phyloP scores from a whole-genome alignment of 106 monocot species.

The Ottelia alismoides region DNA sequence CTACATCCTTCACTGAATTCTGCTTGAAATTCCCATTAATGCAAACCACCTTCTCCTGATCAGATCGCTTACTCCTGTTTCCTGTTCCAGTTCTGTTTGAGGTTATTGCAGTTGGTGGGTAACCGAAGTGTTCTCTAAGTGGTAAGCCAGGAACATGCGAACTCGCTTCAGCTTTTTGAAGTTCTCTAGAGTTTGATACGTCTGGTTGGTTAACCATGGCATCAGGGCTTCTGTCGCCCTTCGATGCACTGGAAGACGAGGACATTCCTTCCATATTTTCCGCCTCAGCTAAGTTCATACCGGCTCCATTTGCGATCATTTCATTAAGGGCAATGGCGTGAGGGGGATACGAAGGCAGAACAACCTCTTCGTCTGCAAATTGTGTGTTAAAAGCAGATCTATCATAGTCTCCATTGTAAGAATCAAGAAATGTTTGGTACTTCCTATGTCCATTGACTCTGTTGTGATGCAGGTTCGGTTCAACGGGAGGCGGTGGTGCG shows the following conservation, averaged over 20 bases:
- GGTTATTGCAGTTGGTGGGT: conserved; percentile 24
- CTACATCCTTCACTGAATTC: conserved; percentile 40
- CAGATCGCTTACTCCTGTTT: conserved; percentile 50
- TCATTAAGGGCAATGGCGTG: conserved; percentile 19
- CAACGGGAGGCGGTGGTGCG: not conserved
- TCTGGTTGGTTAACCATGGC: conserved; percentile 28
- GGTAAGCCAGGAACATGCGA: conserved; percentile 37
- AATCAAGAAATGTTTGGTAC: conserved; percentile 8
- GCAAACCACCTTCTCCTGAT: conserved; percentile 38
- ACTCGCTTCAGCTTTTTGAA: conserved; percentile 14
- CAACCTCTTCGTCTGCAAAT: conserved; percentile 35
- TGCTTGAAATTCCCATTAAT: conserved; percentile 38
- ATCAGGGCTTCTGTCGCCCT: conserved; percentile 29
- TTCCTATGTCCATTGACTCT: no score
- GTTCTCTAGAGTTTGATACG: conserved; percentile 25
- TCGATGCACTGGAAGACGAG: conserved; percentile 24
- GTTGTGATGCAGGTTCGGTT: no score
- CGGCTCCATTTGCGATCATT: conserved; percentile 21
- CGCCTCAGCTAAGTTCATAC: conserved; percentile 18
- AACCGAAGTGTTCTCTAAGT: conserved; percentile 40
- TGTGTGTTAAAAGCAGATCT: conserved; percentile 16
- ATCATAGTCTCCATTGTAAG: conserved; percentile 20
- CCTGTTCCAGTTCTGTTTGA: conserved; percentile 32
- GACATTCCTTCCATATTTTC: conserved; percentile 35
- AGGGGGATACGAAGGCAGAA: conserved; percentile 30